Percentiles rank a stretch among this genome's conserved stretches.
Evolutionary conservation across 306 rosid species (phyloP).

Genomic region (Cicer cuneatum): DNA sequence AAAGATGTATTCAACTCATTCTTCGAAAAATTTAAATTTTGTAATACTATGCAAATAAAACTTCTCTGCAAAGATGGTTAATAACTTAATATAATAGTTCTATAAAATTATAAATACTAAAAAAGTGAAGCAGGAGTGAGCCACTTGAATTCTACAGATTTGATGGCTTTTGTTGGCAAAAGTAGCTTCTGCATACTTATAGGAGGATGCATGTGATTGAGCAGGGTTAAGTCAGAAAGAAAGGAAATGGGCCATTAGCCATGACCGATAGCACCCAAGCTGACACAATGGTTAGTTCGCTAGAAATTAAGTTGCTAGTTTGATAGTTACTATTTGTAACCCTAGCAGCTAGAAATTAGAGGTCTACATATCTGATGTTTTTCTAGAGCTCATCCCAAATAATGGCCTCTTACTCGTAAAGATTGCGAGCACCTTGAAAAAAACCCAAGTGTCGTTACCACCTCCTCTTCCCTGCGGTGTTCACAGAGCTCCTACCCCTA

Average conservation of each 20-base stretch:
- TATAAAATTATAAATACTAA: constrained; percentile 3
- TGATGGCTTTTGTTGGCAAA: not conserved
- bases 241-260: not conserved
- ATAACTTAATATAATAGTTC: constrained; percentile 15
- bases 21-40: not conserved
- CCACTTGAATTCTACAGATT: constrained; percentile 16
- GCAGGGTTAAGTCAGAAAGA: not conserved
- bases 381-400: too few species aligned
- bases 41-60: not conserved
- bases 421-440: too few species aligned
- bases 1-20: not conserved
- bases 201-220: not conserved
- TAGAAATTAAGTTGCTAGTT: not conserved
- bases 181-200: not conserved
- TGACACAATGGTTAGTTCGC: not conserved
- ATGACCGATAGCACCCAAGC: not conserved
- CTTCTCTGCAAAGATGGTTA: not conserved
- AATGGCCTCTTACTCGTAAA: too few species aligned
- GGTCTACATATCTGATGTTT: too few species aligned
- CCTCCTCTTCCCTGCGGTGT: too few species aligned
- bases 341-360: not conserved
- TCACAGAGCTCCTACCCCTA: too few species aligned
- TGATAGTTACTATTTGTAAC: not conserved
- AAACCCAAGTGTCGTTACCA: too few species aligned
- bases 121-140: not conserved